Conservation (phyloP, 2,329 filamentous ascomycete species). For the Verticillium isaacii region DNA sequence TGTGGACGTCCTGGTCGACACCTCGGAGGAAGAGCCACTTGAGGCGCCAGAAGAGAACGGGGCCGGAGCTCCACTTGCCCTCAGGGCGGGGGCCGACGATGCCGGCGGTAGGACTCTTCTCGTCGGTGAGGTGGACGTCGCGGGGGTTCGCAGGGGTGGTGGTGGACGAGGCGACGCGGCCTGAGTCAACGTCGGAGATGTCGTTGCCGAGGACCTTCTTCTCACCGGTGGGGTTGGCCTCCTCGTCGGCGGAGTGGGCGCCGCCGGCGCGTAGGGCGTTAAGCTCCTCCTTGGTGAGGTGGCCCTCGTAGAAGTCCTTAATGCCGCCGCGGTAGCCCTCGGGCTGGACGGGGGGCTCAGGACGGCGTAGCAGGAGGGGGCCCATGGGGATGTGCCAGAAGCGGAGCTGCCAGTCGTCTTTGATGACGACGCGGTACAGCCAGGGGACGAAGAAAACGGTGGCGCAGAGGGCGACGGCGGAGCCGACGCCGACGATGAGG, state of each 20-base stretch:
- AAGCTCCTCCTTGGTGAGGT: slow-evolving; percentile 41
- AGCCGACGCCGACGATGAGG: slow-evolving; percentile 43
- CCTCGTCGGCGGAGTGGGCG: slow-evolving; percentile 17
- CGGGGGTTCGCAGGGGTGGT: not conserved
- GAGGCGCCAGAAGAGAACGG: slow-evolving; percentile 32
- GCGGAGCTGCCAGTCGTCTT: slow-evolving; percentile 51
- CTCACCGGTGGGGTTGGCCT: slow-evolving; percentile 18
- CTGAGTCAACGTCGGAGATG: slow-evolving; percentile 10
- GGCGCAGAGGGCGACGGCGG: slow-evolving; percentile 36
- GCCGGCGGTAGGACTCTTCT: slow-evolving; percentile 14
- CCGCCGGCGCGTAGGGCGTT: slow-evolving; percentile 26
- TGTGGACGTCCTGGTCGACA: slow-evolving; percentile 27
- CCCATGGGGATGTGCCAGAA: slow-evolving; percentile 45
- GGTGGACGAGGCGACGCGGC: not conserved
- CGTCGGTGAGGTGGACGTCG: not conserved
- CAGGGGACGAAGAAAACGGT: slow-evolving; percentile 48
- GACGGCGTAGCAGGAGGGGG: slow-evolving; percentile 38
- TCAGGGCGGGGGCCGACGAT: slow-evolving; percentile 26
- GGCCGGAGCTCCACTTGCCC: slow-evolving; percentile 31
- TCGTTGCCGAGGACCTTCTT: slow-evolving; percentile 24
- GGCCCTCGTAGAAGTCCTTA: slow-evolving; percentile 46
- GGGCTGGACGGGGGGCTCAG: slow-evolving; percentile 27
- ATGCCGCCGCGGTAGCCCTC: slow-evolving; percentile 28
- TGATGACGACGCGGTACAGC: slow-evolving; percentile 46
- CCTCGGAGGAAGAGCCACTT: slow-evolving; percentile 39